phyloP scores from a whole-genome alignment of 306 rosid species.

The Elaeagnus macrophylla region DNA sequence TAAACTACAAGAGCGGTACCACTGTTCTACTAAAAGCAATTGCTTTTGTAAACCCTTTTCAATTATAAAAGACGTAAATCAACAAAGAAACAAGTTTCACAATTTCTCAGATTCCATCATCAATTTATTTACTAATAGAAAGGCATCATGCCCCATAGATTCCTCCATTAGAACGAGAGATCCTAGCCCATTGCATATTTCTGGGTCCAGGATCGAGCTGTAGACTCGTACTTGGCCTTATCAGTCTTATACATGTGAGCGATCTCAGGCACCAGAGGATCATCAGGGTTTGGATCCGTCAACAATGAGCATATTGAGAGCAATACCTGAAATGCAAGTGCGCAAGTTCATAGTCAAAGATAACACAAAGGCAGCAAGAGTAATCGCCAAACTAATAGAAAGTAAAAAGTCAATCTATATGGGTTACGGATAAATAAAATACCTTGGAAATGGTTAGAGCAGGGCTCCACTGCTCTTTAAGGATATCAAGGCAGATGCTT shows the following conservation, averaged over 20 bases:
- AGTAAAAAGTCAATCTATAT: no score
- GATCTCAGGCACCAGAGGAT: conserved; percentile 59
- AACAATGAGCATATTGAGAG: conserved; percentile 57
- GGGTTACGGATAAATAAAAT: not conserved
- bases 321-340: conserved; percentile 32
- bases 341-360: not conserved
- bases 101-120: not conserved
- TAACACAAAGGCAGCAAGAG: not conserved
- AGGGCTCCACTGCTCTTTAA: conserved; percentile 54
- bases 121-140: conserved; percentile 34
- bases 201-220: conserved; percentile 60
- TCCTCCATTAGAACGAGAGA: conserved; percentile 4
- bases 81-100: conserved; percentile 6
- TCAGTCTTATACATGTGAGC: conserved; percentile 54
- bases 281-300: conserved; percentile 63
- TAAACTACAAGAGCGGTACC: no score
- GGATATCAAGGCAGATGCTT: conserved; percentile 51
- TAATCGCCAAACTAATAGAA: not conserved
- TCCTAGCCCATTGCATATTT: conserved; percentile 53
- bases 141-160: conserved; percentile 10
- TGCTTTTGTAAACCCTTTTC: no score
- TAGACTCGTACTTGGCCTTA: conserved; percentile 42
- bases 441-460: conserved; percentile 49
- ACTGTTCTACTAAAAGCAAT: no score
- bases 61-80: not conserved